Base-by-base conservation (phyloP, 2,329 filamentous ascomycete species). In the Monosporascus cannonballus region DNA sequence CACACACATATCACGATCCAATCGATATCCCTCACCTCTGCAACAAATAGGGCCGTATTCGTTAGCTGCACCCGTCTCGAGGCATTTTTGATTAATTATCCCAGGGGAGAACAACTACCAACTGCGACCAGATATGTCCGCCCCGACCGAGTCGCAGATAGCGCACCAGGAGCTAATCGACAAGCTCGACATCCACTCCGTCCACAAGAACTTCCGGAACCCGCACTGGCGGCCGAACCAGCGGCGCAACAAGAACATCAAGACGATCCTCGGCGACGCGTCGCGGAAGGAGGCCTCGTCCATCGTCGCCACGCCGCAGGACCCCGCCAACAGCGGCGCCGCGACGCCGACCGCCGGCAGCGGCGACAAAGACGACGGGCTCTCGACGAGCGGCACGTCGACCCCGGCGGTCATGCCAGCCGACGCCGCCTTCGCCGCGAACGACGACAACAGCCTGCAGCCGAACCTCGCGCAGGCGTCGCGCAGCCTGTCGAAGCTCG, bases 211-310 rank as follows among this genome's bases (percentile, higher is more conserved):
- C 65, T 99, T 96, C 78, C 92, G 93, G 70, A 96, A 91, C 68
- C 78, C 87, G 3, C 76, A 84, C 69, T 99, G 94, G 94, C 91
- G 89, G 67, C 90, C 94, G 17, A 90, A 93, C 60, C 87, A 92
- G 71, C 91, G 94, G 49, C 90, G 94, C 71, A 99, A 99, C 82
- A 99, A 99, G 78, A 97, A 96, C 71, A 86, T 97, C 72, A 97
- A 97, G 73, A 90, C 96, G 63, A 94, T 99, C 57, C 80, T 99
- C 56, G 88, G 90, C 54, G 94, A 99, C 65, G 89, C 88, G 14
- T 84, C 89, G 22, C 87, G 90, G 61, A 90, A 88, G 67, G 93
- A 97, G 75, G 90, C 90, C n/a, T 96, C 22, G 42, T 46, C 91
- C 3, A 80, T 89, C 37, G 78, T 92, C 65, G 90, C 87, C 17